Base-by-base conservation (phyloP, 306 rosid genomes). In the Geum urbanum region DNA sequence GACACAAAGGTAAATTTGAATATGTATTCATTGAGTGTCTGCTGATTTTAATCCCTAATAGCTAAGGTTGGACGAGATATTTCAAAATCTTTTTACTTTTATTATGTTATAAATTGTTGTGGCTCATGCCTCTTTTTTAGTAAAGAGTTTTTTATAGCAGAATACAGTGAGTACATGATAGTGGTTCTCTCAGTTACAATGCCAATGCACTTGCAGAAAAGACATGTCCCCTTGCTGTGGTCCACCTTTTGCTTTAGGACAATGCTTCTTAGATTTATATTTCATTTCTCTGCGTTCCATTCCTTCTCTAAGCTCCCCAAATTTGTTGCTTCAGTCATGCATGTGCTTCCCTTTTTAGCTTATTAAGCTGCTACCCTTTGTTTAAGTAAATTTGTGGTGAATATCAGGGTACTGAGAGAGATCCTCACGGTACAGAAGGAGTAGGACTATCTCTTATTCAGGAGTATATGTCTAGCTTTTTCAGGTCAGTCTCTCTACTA, bases 391-490 rank as follows among this genome's bases (percentile, higher is more conserved):
- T 60, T 65, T 50, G 48, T 77, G n/a, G 22, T 11, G 40, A 52
- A 18, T 40, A 37, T 52, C 63, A 78, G 97, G 91, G 67, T 76
- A 77, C 69, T 47, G 71, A 9, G 63, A 63, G 51, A 78, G 84
- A 73, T 70, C 74, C 67, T 65, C 75, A 72, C 69, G 72, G 64
- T 76, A 77, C 77, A 73, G 77, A 80, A 44, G 82, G 54, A 66
- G 77, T 71, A 68, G 91, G 85, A 63, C 75, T 82, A 73, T 86
- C 96, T 77, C 74, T 71, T 66, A 80, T 86, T 81, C 98, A 92
- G 81, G 87, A 82, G 77, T 87, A 72, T 71, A 77, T 92, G 80
- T 85, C 94, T 45, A 86, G 71, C 45, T 86, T 90, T 85, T 92
- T 84, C 86, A 88, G 97, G 98, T 92, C 32, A 46, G 91, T 62